Conservation (phyloP, 352 stramenopile species). For the Phytophthora parvispora region DNA sequence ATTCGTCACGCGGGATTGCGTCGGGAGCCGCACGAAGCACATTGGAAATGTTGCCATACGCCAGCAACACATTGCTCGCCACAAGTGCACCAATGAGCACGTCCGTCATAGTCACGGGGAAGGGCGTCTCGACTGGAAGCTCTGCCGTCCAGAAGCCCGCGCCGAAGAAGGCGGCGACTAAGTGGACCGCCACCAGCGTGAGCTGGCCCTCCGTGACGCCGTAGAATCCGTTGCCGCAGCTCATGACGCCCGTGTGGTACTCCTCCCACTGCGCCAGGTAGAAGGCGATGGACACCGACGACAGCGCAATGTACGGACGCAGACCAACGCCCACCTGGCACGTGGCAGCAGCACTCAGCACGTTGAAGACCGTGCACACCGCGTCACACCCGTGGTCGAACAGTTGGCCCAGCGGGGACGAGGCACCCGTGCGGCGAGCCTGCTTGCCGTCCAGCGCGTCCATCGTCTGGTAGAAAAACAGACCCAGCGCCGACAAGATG, state of each 20-base stretch:
- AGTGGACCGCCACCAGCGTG: conserved; percentile 73
- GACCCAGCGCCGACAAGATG: conserved; percentile 71
- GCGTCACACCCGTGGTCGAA: conserved; percentile 98
- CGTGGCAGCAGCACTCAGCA: conserved; percentile 78
- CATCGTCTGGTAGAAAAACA: conserved; percentile 98
- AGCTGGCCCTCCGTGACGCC: conserved; percentile 90
- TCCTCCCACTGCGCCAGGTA: conserved; percentile 92
- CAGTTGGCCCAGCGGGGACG: conserved; percentile 97
- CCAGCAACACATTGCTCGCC: conserved; percentile 81
- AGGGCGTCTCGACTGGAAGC: conserved; percentile 31
- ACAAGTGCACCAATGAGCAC: conserved; percentile 69
- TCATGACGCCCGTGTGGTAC: conserved; percentile 93
- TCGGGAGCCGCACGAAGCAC: conserved; percentile 66
- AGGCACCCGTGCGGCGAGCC: conserved; percentile 94
- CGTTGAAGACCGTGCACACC: conserved; percentile 86
- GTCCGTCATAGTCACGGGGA: conserved; percentile 55
- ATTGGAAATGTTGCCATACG: conserved; percentile 80
- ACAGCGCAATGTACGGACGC: conserved; percentile 65
- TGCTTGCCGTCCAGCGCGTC: conserved; percentile 99
- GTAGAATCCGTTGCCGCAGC: conserved; percentile 87
- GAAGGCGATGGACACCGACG: conserved; percentile 84
- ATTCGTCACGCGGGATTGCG: conserved; percentile 68
- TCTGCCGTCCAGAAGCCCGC: conserved; percentile 61
- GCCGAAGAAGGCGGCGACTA: conserved; percentile 68
- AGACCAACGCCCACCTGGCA: conserved; percentile 61